Percentiles rank a stretch among this genome's conserved stretches.
These are phyloP conservation scores for Botrytis pseudocinerea DNA, from an alignment of 2,329 filamentous ascomycete genomes.

Conservation along the genomic window DNA sequence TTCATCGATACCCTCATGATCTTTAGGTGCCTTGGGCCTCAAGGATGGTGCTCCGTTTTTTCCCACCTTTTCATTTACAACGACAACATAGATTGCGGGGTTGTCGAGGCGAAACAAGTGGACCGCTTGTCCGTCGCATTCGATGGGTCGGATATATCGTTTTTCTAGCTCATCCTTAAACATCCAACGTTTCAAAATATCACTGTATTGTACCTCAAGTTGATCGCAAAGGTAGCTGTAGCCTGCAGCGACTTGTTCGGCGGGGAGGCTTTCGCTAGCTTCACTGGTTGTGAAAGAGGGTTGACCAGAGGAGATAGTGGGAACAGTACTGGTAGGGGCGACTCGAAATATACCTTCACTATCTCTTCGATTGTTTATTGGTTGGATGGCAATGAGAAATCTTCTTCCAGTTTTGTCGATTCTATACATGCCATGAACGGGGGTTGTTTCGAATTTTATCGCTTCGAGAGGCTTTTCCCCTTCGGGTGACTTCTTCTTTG, in stretches of 20 bases:
- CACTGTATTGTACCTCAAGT: constrained; percentile 25
- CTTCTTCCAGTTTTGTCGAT: background rate
- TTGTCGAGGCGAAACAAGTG: constrained; percentile 12
- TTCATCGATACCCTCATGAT: constrained; percentile 16
- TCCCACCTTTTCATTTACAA: constrained; percentile 5
- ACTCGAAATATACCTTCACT: constrained; percentile 23
- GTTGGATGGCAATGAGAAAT: constrained; percentile 15
- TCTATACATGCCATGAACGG: constrained; percentile 31
- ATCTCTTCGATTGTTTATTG: constrained; percentile 22
- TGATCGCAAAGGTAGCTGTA: constrained; percentile 27
- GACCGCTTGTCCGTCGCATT: background rate
- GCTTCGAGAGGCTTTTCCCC: background rate
- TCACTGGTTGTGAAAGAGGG: too few relatives aligned
- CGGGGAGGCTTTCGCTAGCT: background rate
- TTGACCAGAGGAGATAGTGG: background rate
- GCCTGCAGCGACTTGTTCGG: constrained; percentile 12
- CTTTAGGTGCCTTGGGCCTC: background rate
- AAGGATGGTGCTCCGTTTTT: background rate
- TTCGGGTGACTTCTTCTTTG: background rate
- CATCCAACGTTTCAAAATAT: constrained; percentile 26
- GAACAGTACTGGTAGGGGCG: background rate
- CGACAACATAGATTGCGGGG: background rate
- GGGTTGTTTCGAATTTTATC: background rate
- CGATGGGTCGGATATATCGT: constrained; percentile 11
- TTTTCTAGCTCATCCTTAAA: constrained; percentile 27